These are phyloP conservation scores for Microsporum canis DNA, from an alignment of 2,329 filamentous ascomycete genomes.

Conservation along the genomic window DNA sequence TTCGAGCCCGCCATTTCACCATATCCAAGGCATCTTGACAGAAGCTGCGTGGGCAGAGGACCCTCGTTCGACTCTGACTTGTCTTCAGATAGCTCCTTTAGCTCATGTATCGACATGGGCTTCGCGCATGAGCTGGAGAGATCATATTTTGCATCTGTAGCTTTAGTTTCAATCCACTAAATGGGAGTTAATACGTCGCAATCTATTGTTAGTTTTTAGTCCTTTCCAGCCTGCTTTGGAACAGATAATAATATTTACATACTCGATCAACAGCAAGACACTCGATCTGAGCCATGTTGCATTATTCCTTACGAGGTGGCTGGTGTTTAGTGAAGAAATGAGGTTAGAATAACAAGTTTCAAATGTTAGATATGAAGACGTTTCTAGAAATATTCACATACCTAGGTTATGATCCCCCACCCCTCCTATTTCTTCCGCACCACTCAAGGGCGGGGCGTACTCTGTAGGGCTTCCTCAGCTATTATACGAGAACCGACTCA, in stretches of 20 bases:
- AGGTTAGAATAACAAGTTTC: not conserved
- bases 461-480: not conserved
- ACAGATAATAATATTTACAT: not conserved
- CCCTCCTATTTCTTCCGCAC: not conserved
- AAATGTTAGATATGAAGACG: not conserved
- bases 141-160: constrained; percentile 44
- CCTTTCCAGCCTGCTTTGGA: not conserved
- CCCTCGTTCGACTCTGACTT: constrained; percentile 25
- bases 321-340: not conserved
- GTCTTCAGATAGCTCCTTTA: constrained; percentile 43
- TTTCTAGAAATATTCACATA: not conserved
- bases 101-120: constrained; percentile 44
- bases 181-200: not conserved
- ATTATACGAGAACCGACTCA: too few species aligned
- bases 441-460: not conserved
- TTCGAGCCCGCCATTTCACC: constrained; percentile 60
- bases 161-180: constrained; percentile 47
- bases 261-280: constrained; percentile 1
- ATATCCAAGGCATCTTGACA: constrained; percentile 55
- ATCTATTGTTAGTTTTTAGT: not conserved
- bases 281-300: constrained; percentile 5
- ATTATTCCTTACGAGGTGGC: not conserved
- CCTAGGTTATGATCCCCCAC: not conserved
- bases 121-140: constrained; percentile 48
- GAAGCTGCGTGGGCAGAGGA: constrained; percentile 29